These are phyloP conservation scores for Aureobasidium sp. DNA, from an alignment of 2,329 filamentous ascomycete genomes.

Conservation along the genomic window DNA sequence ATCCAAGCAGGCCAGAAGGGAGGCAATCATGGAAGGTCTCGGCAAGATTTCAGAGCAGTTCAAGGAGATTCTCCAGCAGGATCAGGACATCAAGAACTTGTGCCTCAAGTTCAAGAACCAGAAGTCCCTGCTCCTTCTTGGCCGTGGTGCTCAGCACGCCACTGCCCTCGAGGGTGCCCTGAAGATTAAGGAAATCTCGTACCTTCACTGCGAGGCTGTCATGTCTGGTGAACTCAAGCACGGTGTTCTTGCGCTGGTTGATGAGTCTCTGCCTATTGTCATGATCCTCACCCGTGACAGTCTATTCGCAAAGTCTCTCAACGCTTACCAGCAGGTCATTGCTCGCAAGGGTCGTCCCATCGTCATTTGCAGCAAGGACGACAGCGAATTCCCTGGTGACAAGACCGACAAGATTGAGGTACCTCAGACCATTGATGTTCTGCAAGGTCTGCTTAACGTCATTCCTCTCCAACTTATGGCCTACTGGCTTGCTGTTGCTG, in stretches of 20 bases:
- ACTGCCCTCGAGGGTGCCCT: slow-evolving; percentile 94
- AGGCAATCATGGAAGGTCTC: slow-evolving; percentile 95
- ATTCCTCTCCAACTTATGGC: slow-evolving; percentile 96
- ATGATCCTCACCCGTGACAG: slow-evolving; percentile 98
- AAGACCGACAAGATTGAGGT: slow-evolving; percentile 97
- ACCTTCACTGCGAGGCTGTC: slow-evolving; percentile 98
- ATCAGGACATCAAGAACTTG: slow-evolving; percentile 88
- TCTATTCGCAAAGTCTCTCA: slow-evolving; percentile 97
- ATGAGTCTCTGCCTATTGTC: slow-evolving; percentile 97
- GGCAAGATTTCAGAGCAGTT: slow-evolving; percentile 84
- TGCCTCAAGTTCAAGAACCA: slow-evolving; percentile 95
- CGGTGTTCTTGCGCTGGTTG: slow-evolving; percentile 91
- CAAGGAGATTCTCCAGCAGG: slow-evolving; percentile 81
- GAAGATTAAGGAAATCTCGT: slow-evolving; percentile 99
- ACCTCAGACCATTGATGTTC: slow-evolving; percentile 85
- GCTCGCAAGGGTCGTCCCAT: slow-evolving; percentile 93
- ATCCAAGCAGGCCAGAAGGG: slow-evolving; percentile 82
- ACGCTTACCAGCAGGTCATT: slow-evolving; percentile 98
- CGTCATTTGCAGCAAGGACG: slow-evolving; percentile 90
- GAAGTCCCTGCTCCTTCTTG: slow-evolving; percentile 88
- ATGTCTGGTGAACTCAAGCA: slow-evolving; percentile 99
- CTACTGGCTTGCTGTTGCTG: slow-evolving; percentile 96
- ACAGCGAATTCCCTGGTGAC: slow-evolving; percentile 80
- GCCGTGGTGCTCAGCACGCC: slow-evolving; percentile 92
- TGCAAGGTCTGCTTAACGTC: slow-evolving; percentile 96